Conservation (phyloP, 805 yeast genomes). For the Kodamaea nitidulidarum region DNA sequence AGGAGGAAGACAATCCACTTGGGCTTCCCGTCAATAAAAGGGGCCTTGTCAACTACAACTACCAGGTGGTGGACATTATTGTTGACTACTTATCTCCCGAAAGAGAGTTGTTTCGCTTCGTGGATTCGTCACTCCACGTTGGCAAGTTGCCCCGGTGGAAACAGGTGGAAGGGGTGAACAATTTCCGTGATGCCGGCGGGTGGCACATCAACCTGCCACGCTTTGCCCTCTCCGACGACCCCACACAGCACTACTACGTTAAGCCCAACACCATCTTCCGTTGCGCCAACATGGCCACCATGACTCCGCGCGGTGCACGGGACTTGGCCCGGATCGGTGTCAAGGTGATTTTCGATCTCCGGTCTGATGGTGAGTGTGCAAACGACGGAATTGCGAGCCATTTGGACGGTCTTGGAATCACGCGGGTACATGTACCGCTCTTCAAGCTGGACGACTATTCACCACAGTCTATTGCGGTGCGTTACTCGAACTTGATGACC, state of each 20-base stretch:
- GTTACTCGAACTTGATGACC: conserved; percentile 50
- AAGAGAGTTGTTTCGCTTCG: conserved; percentile 53
- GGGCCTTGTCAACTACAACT: conserved; percentile 54
- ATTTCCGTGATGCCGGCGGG: conserved; percentile 81
- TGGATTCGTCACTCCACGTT: conserved; percentile 29
- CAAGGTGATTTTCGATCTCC: conserved; percentile 58
- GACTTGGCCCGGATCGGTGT: conserved; percentile 44
- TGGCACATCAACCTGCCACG: conserved; percentile 44
- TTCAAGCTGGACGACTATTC: conserved; percentile 51
- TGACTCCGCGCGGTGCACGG: conserved; percentile 48
- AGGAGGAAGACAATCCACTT: conserved; percentile 26
- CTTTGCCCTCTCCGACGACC: conserved; percentile 12
- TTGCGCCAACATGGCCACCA: conserved; percentile 54
- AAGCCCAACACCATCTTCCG: conserved; percentile 55
- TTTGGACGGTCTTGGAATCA: conserved; percentile 40
- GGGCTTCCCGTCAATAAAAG: conserved; percentile 42
- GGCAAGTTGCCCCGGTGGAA: conserved; percentile 55
- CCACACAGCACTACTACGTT: conserved; percentile 33
- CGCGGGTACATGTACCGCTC: conserved; percentile 54
- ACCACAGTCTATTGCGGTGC: conserved; percentile 58
- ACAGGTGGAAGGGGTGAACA: conserved; percentile 59
- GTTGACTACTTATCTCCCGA: conserved; percentile 45
- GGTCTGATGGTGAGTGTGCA: conserved; percentile 55
- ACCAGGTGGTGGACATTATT: conserved; percentile 47
- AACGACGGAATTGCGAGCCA: conserved; percentile 40